Conservation (phyloP, 345 rosid genomes). For the Trapa bicornis region DNA sequence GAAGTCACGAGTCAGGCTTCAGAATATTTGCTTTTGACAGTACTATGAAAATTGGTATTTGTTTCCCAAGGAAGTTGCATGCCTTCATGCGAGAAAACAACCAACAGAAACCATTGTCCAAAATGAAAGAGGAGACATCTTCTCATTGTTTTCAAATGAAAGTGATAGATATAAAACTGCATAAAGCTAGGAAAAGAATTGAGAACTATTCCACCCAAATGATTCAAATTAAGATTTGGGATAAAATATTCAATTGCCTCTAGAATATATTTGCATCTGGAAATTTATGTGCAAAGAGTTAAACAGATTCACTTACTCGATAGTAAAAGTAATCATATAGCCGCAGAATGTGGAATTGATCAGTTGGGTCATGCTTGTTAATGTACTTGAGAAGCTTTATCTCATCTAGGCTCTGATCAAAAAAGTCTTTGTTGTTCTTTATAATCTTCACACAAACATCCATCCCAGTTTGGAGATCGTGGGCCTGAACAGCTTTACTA, state of each 20-base stretch:
- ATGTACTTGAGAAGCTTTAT: conserved; percentile 96
- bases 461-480: conserved; percentile 96
- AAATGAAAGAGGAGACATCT: not conserved
- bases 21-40: not conserved
- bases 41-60: not conserved
- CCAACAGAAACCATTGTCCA: not conserved
- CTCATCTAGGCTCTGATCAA: conserved; percentile 98
- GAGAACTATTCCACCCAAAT: not conserved
- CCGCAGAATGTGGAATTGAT: conserved; percentile 90
- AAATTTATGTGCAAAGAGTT: not conserved
- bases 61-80: not conserved
- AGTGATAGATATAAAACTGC: not conserved
- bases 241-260: not conserved
- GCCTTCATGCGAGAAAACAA: not conserved
- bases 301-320: conserved; percentile 46
- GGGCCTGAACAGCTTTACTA: conserved; percentile 99
- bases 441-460: conserved; percentile 97
- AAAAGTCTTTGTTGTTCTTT: conserved; percentile 97
- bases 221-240: not conserved
- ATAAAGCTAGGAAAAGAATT: not conserved
- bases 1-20: not conserved
- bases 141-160: not conserved
- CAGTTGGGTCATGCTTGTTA: conserved; percentile 96
- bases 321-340: conserved; percentile 95
- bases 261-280: not conserved